phyloP scores from a whole-genome alignment of 345 rosid genomes.

The Leavenworthia alabamica region DNA sequence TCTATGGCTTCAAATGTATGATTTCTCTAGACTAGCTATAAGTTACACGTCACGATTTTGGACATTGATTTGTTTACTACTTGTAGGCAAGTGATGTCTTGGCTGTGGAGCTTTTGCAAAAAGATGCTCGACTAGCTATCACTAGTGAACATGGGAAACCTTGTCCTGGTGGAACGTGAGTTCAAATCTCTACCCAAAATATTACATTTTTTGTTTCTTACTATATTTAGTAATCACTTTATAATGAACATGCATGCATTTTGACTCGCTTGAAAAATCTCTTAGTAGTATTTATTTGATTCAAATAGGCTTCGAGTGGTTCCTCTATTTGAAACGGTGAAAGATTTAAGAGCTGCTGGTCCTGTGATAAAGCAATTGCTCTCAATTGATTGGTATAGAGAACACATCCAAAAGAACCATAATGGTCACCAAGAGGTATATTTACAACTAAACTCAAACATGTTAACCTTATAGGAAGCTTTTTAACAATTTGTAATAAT shows the following conservation, averaged over 20 bases:
- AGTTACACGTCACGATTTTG: background rate
- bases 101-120: conserved; percentile 94
- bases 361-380: conserved; percentile 68
- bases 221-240: background rate
- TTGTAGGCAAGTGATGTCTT: conserved; percentile 91
- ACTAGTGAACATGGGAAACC: conserved; percentile 80
- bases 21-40: background rate
- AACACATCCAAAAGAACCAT: conserved; percentile 73
- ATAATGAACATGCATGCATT: background rate
- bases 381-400: conserved; percentile 90
- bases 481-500: background rate
- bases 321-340: conserved; percentile 91
- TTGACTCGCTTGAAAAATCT: background rate
- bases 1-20: conserved; percentile 98
- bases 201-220: background rate
- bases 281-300: background rate
- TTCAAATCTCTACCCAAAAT: background rate
- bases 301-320: conserved; percentile 86
- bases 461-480: no score
- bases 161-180: conserved; percentile 90
- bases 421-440: conserved; percentile 84
- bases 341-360: conserved; percentile 87
- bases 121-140: conserved; percentile 82
- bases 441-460: background rate
- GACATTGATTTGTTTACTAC: background rate